These are phyloP conservation scores for Phytophthora capsici DNA, from an alignment of 352 stramenopile species.

Conservation along the genomic window DNA sequence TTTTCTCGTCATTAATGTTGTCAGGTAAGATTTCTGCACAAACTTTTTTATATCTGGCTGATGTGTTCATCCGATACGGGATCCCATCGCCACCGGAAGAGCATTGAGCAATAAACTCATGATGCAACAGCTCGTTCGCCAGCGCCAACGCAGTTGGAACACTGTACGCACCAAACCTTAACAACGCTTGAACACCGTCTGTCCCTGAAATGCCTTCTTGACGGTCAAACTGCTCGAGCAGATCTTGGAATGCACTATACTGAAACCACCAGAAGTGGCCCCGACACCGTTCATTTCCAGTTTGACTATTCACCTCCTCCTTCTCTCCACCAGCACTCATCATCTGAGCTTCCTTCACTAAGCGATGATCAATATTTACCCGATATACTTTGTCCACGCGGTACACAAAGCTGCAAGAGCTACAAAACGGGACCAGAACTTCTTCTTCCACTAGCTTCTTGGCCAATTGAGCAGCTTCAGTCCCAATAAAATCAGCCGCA, in stretches of 20 bases:
- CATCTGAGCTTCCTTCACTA: conserved; percentile 29
- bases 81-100: conserved; percentile 11
- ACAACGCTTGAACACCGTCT: conserved; percentile 46
- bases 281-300: conserved; percentile 9
- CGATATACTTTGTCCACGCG: conserved; percentile 41
- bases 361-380: conserved; percentile 29
- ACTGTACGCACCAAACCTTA: conserved; percentile 50
- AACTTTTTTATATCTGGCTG: conserved; percentile 32
- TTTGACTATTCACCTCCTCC: background rate
- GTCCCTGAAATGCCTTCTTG: conserved; percentile 35
- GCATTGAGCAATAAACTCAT: conserved; percentile 37
- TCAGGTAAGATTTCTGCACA: conserved; percentile 7
- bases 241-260: conserved; percentile 17
- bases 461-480: conserved; percentile 8
- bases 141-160: conserved; percentile 46
- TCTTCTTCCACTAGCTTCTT: conserved; percentile 34
- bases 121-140: conserved; percentile 40
- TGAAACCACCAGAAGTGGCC: conserved; percentile 35
- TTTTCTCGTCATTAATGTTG: conserved; percentile 7
- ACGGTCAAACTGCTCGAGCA: conserved; percentile 20
- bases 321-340: conserved; percentile 10
- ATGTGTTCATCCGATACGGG: conserved; percentile 33
- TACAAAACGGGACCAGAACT: conserved; percentile 43
- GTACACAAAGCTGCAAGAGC: conserved; percentile 39
- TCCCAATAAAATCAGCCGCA: conserved; percentile 29